phyloP scores from a whole-genome alignment of 306 rosid genomes.

The Prinsepia uniflora region DNA sequence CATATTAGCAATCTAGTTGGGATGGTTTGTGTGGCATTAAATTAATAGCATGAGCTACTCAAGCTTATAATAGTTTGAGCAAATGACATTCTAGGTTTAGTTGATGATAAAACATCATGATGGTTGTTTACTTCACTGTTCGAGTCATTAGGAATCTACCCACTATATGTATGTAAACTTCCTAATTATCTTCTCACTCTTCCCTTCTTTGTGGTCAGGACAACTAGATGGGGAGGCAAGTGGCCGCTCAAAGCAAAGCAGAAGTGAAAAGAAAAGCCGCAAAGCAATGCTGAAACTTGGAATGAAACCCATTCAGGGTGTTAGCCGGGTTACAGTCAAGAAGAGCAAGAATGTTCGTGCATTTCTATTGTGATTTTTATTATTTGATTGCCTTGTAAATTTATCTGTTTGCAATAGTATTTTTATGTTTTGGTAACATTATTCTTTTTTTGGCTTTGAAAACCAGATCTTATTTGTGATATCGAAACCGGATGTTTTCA shows the following conservation, averaged over 20 bases:
- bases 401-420: no score
- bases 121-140: no score
- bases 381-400: background rate
- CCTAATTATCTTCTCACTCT: background rate
- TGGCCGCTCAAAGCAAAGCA: conserved; percentile 82
- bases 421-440: background rate
- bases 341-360: conserved; percentile 81
- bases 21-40: background rate
- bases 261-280: conserved; percentile 89
- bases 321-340: conserved; percentile 77
- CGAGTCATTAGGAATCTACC: no score
- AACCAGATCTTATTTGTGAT: conserved; percentile 75
- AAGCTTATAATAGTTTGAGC: background rate
- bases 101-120: background rate
- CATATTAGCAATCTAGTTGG: background rate
- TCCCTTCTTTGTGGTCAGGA: conserved; percentile 6
- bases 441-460: background rate
- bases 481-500: conserved; percentile 83
- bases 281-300: conserved; percentile 91
- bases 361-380: background rate
- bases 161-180: background rate
- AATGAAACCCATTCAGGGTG: conserved; percentile 74
- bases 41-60: background rate
- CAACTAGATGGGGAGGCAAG: conserved; percentile 62
- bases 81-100: background rate